Evolutionary conservation across 352 stramenopile genomes (phyloP).

Genomic region (Phytophthora fragariaefolia): DNA sequence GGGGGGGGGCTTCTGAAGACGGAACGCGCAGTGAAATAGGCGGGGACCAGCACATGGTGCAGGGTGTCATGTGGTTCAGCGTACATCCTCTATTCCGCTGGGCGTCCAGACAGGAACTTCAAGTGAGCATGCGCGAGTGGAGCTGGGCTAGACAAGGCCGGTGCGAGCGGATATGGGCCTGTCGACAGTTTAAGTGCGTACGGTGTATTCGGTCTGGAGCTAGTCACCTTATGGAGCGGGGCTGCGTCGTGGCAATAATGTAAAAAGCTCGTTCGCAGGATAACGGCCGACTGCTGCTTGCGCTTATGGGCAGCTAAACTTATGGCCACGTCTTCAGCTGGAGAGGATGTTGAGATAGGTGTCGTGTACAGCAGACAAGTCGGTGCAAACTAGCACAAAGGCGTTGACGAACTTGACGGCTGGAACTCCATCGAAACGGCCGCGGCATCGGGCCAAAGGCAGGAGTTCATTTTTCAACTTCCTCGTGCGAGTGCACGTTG

Average conservation of each 20-base stretch:
- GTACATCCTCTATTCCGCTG: conserved; percentile 14
- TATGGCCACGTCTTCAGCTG: conserved; percentile 26
- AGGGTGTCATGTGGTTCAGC: conserved; percentile 18
- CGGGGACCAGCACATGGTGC: conserved; percentile 7
- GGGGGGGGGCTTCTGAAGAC: not conserved
- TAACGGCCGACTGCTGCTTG: conserved; percentile 1
- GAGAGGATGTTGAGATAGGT: conserved; percentile 39
- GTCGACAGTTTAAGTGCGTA: no score
- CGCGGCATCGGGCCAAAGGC: not conserved
- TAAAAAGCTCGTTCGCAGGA: conserved; percentile 23
- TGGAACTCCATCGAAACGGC: conserved; percentile 26
- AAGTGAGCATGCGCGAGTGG: conserved; percentile 23
- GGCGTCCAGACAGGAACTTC: conserved; percentile 19
- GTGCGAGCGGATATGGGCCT: conserved; percentile 7
- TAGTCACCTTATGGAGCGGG: conserved; percentile 21
- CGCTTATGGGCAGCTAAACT: conserved; percentile 16
- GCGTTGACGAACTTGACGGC: conserved; percentile 11
- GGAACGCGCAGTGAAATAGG: conserved; percentile 19
- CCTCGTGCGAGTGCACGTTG: conserved; percentile 43
- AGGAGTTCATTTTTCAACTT: conserved; percentile 36
- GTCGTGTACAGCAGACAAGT: conserved; percentile 29
- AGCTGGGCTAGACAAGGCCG: conserved; percentile 5
- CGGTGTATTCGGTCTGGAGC: conserved; percentile 25
- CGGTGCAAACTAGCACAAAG: conserved; percentile 7
- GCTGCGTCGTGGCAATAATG: conserved; percentile 22